Percentiles rank a stretch among this genome's conserved stretches.
Evolutionary conservation across 2,329 filamentous ascomycete genomes (phyloP).

Genomic region (Colletotrichum sp.): DNA sequence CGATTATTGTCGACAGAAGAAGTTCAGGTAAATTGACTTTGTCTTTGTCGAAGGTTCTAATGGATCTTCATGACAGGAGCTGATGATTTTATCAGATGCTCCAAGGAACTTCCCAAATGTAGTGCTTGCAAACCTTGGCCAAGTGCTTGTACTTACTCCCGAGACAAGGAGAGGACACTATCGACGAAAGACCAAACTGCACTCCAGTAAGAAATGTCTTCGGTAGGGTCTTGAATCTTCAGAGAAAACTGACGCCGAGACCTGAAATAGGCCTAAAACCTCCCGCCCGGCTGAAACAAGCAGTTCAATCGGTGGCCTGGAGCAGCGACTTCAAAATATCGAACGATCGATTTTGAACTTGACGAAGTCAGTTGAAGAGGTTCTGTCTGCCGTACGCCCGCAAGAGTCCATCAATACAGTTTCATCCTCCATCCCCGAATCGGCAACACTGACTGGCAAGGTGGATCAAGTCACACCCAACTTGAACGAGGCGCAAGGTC

Average conservation of each 20-base stretch:
- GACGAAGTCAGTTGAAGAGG: background rate
- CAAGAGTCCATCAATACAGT: no score
- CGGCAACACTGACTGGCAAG: no score
- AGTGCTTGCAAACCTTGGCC: conserved; percentile 4
- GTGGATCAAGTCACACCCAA: background rate
- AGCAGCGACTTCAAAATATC: background rate
- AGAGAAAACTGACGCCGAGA: background rate
- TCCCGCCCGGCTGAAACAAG: background rate
- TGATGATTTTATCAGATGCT: background rate
- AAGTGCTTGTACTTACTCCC: background rate
- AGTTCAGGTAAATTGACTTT: background rate
- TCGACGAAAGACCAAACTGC: background rate
- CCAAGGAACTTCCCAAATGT: conserved; percentile 5
- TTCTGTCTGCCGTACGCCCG: background rate
- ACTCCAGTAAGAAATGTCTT: background rate
- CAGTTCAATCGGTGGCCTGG: background rate
- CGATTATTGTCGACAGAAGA: conserved; percentile 9
- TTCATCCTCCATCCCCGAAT: background rate
- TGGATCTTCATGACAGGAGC: background rate
- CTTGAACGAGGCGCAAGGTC: background rate
- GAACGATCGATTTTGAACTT: background rate
- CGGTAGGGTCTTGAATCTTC: background rate
- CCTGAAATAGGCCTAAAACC: background rate
- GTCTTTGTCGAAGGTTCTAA: background rate
- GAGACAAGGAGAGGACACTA: background rate